phyloP scores from a whole-genome alignment of 177 flowering plant genomes.

The Vitis hybrid region DNA sequence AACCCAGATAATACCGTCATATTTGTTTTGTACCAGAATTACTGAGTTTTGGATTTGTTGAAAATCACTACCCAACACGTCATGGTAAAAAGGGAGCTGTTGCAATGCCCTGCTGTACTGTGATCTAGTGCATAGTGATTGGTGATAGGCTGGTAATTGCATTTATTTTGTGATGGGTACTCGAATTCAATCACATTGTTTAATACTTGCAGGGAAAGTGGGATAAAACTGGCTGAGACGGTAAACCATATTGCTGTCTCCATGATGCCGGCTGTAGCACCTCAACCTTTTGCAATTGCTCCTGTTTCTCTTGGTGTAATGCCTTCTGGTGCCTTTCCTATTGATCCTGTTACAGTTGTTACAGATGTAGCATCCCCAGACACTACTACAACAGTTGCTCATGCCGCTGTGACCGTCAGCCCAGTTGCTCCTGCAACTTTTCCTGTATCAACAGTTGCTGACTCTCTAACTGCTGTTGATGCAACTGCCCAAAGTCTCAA shows the following conservation, averaged over 20 bases:
- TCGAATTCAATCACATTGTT: not conserved
- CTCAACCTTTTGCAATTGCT: not conserved
- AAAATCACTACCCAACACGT: not conserved
- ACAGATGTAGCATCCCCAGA: not conserved
- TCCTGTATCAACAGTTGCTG: conserved; percentile 6
- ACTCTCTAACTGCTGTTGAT: conserved; percentile 12
- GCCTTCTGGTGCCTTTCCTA: conserved; percentile 5
- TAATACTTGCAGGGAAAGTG: conserved; percentile 36
- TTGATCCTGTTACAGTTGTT: conserved; percentile 1
- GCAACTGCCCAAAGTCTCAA: conserved; percentile 13
- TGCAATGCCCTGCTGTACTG: conserved; percentile 1
- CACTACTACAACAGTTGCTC: conserved; percentile 1
- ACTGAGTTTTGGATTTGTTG: not conserved
- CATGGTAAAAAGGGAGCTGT: not conserved
- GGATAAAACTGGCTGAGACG: conserved; percentile 34
- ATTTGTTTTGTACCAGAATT: not conserved
- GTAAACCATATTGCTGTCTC: conserved; percentile 15
- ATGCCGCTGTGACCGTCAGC: conserved; percentile 1
- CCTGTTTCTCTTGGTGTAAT: not conserved
- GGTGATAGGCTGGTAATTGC: not conserved
- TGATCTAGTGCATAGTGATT: not conserved
- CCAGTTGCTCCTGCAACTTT: not conserved
- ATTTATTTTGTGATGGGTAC: not conserved
- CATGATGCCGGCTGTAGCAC: conserved; percentile 8
- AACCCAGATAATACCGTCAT: not conserved